Conservation (phyloP, 768 basidiomycete species). For the Boletus subcaerulescens region DNA sequence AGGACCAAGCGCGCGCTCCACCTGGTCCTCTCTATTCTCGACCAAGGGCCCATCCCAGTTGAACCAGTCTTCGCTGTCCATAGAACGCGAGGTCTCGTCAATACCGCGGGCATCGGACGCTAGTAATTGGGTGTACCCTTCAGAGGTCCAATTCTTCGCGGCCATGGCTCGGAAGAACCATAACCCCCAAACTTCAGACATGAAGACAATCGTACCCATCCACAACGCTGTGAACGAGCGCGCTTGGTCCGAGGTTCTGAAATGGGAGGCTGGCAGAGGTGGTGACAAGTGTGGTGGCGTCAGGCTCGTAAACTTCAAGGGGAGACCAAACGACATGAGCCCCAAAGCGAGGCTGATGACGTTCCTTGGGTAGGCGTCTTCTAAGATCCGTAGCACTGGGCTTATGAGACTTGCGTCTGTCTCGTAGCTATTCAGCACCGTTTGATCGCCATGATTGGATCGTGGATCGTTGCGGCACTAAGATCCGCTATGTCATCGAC, state of each 20-base stretch:
- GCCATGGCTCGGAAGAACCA: slow-evolving; percentile 96
- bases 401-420: neutral
- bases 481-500: slow-evolving; percentile 93
- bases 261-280: slow-evolving; percentile 81
- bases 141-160: slow-evolving; percentile 97
- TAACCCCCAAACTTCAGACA: slow-evolving; percentile 81
- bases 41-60: slow-evolving; percentile 6
- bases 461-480: slow-evolving; percentile 88
- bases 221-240: slow-evolving; percentile 99
- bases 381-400: neutral
- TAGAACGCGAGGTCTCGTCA: slow-evolving; percentile 77
- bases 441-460: slow-evolving; percentile 99
- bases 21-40: slow-evolving; percentile 39
- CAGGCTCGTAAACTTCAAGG: slow-evolving; percentile 87
- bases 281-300: slow-evolving; percentile 79
- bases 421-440: slow-evolving; percentile 78
- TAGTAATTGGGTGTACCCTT: slow-evolving; percentile 93
- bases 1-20: slow-evolving; percentile 50
- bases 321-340: slow-evolving; percentile 74
- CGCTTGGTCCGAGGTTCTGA: slow-evolving; percentile 78
- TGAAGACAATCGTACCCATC: slow-evolving; percentile 95
- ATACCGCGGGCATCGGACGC: slow-evolving; percentile 73
- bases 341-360: slow-evolving; percentile 81
- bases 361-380: slow-evolving; percentile 71
- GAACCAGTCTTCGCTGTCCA: slow-evolving; percentile 46